Evolutionary conservation across 208 protist species (phyloP).

Genomic region (Acanthamoeba divionensis): DNA sequence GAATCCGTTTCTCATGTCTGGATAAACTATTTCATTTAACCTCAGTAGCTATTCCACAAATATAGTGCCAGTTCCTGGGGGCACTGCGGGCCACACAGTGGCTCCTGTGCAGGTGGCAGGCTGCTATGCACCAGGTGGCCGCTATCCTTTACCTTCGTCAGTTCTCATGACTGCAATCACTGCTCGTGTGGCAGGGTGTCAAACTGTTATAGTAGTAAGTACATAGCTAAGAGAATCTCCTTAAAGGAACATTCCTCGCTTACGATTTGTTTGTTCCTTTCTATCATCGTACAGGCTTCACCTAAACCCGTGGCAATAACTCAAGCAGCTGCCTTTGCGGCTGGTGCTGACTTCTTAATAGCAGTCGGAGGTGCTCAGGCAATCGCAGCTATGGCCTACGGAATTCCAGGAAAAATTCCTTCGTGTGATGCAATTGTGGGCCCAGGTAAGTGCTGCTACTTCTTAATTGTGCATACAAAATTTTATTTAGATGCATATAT

Average conservation of each 20-base stretch:
- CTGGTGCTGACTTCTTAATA: constrained; percentile 67
- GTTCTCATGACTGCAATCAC: constrained; percentile 82
- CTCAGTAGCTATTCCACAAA: too few relatives aligned
- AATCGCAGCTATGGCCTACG: constrained; percentile 79
- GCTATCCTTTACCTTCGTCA: constrained; percentile 79
- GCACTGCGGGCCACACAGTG: constrained; percentile 69
- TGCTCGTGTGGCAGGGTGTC: constrained; percentile 75
- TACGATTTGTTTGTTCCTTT: background rate
- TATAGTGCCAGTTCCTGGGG: constrained; percentile 69
- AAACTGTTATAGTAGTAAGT: constrained; percentile 24
- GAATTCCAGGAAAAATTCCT: constrained; percentile 68
- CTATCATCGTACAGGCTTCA: constrained; percentile 65
- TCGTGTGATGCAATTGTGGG: constrained; percentile 77
- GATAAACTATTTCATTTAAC: too few relatives aligned
- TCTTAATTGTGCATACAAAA: too few relatives aligned
- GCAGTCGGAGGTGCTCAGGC: constrained; percentile 79
- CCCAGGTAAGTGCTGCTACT: constrained; percentile 49
- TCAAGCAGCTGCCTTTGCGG: constrained; percentile 73
- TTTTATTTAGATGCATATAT: too few relatives aligned
- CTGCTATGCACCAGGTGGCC: constrained; percentile 76
- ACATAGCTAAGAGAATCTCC: background rate
- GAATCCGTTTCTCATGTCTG: too few relatives aligned
- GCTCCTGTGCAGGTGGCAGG: constrained; percentile 69
- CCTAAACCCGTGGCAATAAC: constrained; percentile 65
- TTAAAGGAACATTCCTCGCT: background rate